These are phyloP conservation scores for Drechslera avenae DNA, from an alignment of 2,329 filamentous ascomycete species.

Conservation along the genomic window DNA sequence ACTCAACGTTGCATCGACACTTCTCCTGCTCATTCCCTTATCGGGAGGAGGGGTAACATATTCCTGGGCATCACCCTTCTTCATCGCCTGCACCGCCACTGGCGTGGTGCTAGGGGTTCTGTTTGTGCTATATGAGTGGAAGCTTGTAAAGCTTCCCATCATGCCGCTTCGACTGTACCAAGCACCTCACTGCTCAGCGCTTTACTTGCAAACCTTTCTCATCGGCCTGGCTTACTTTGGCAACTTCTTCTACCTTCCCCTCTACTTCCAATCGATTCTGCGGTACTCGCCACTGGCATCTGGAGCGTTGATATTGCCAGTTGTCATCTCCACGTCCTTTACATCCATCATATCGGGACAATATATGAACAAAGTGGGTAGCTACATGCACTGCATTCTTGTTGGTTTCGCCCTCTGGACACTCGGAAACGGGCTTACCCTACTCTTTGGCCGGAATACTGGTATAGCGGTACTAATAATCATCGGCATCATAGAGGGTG, in stretches of 20 bases:
- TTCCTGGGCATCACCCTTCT: slow-evolving; percentile 61
- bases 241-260: slow-evolving; percentile 65
- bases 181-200: slow-evolving; percentile 58
- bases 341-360: slow-evolving; percentile 25
- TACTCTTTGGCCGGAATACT: slow-evolving; percentile 56
- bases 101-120: slow-evolving; percentile 53
- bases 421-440: slow-evolving; percentile 58
- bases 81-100: slow-evolving; percentile 62
- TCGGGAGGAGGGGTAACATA: slow-evolving; percentile 65
- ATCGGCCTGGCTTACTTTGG: slow-evolving; percentile 65
- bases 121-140: slow-evolving; percentile 64
- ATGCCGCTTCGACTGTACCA: slow-evolving; percentile 63
- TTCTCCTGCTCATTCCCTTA: slow-evolving; percentile 67
- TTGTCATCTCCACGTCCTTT: slow-evolving; percentile 25
- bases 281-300: slow-evolving; percentile 55
- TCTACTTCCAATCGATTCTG: slow-evolving; percentile 66
- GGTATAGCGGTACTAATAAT: slow-evolving; percentile 56
- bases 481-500: slow-evolving; percentile 56
- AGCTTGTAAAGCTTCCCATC: slow-evolving; percentile 61
- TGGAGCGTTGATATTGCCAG: slow-evolving; percentile 57
- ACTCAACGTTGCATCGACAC: slow-evolving; percentile 61
- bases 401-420: slow-evolving; percentile 54
- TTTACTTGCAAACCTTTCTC: slow-evolving; percentile 64
- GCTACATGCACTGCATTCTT: slow-evolving; percentile 27
- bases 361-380: slow-evolving; percentile 26